A percentile compares a stretch with the other conserved stretches of the same genome.
Conservation (phyloP, 768 basidiomycete genomes). For the Rhodotorula toruloides region DNA sequence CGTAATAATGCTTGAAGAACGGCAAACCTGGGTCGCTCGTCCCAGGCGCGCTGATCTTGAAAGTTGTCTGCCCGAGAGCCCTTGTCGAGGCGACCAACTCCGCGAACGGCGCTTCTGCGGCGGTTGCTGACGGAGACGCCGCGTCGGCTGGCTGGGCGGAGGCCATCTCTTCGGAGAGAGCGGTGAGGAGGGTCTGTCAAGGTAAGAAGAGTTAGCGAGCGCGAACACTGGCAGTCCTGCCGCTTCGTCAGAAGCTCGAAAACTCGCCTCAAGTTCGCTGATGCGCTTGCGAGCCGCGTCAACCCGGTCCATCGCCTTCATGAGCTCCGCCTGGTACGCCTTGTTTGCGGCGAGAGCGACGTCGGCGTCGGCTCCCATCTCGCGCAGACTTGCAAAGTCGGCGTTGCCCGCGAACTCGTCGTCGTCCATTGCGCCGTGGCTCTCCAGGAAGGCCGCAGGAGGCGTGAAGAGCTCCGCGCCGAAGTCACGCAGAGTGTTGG, state of each 20-base stretch:
- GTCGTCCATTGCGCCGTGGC: neutral
- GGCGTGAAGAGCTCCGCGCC: neutral
- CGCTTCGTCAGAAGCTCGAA: too few species aligned
- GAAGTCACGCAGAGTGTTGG: too few species aligned
- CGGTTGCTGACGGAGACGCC: neutral
- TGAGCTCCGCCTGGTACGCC: constrained; percentile 13
- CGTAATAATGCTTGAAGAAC: constrained; percentile 33
- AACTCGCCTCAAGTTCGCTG: constrained; percentile 2
- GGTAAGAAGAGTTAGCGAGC: neutral
- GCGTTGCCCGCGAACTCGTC: neutral
- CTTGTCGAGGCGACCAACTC: neutral
- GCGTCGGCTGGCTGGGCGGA: too few species aligned
- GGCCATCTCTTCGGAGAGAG: too few species aligned
- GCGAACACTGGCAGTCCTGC: neutral
- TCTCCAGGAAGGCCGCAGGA: neutral
- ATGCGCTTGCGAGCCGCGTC: constrained; percentile 11
- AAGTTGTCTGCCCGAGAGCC: too few species aligned
- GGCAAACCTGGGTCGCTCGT: constrained; percentile 11
- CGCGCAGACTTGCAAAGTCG: neutral
- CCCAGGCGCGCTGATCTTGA: constrained; percentile 3
- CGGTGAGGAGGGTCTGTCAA: too few species aligned
- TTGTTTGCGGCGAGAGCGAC: constrained; percentile 12
- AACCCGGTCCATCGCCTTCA: constrained; percentile 6
- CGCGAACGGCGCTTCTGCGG: neutral
- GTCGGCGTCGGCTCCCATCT: constrained; percentile 18